Percentiles rank a stretch among this genome's conserved stretches.
Evolutionary conservation across 169 alveolate species (phyloP).

Genomic region (Eimeria acervulina): DNA sequence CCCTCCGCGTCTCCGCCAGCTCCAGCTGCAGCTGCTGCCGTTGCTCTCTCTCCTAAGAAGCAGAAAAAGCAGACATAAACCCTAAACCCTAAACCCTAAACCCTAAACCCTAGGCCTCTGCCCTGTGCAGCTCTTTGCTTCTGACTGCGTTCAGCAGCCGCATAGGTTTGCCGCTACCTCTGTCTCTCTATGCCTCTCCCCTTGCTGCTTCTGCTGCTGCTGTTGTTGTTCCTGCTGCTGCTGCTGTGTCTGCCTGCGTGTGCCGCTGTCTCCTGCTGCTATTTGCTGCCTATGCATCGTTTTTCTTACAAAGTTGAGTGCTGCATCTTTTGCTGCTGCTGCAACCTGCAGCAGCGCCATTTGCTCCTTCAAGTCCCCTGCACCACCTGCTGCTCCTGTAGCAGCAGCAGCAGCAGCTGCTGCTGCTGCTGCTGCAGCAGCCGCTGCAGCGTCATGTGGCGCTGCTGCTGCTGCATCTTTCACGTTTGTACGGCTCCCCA

Average conservation of each 20-base stretch:
- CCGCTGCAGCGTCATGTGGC: neutral
- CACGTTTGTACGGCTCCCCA: neutral
- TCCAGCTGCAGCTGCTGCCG: slow-evolving; percentile 60
- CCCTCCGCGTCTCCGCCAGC: slow-evolving; percentile 44
- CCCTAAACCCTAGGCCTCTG: no score
- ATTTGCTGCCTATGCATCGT: neutral
- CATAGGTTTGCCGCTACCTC: neutral
- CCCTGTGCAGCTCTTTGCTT: neutral
- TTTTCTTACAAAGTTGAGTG: neutral
- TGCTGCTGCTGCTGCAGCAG: neutral
- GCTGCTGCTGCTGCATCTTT: slow-evolving; percentile 36
- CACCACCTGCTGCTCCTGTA: neutral
- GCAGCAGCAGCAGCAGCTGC: slow-evolving; percentile 28
- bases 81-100: neutral
- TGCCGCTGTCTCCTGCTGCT: neutral
- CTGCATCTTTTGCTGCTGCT: slow-evolving; percentile 45
- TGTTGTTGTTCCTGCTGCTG: neutral
- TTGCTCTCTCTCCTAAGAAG: slow-evolving; percentile 36
- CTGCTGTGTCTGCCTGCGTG: neutral
- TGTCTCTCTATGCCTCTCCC: neutral
- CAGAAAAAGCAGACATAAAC: neutral
- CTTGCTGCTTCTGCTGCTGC: neutral
- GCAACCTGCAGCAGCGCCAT: neutral
- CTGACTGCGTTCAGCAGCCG: neutral
- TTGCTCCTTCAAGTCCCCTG: slow-evolving; percentile 1